A percentile compares a stretch with the other conserved stretches of the same genome.
phyloP scores from a whole-genome alignment of 164 flowering plant genomes.

The Kalanchoe fedtschenkoi region DNA sequence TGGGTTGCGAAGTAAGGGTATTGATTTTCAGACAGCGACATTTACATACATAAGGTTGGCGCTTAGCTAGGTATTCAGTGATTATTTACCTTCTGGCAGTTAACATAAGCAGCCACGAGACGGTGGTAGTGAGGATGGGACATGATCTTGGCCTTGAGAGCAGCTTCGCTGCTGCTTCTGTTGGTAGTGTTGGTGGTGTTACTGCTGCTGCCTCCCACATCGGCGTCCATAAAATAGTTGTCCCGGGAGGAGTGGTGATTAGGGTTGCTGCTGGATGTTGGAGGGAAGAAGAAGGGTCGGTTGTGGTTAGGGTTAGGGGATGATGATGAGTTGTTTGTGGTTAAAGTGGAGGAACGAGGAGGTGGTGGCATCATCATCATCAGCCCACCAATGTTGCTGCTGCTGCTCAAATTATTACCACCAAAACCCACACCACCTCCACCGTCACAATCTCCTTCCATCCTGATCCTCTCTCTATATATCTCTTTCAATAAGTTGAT shows the following conservation, averaged over 20 bases:
- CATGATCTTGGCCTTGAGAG: slow-evolving; percentile 7
- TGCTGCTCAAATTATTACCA: slow-evolving; percentile 16
- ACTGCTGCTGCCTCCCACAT: slow-evolving; percentile 7
- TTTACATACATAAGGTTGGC: not conserved
- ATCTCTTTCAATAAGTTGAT: not conserved
- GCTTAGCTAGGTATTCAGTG: not conserved
- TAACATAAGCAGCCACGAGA: slow-evolving; percentile 6
- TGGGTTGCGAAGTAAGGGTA: not conserved
- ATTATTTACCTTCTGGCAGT: slow-evolving; percentile 5
- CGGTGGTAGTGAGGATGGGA: slow-evolving; percentile 5
- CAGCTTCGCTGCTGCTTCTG: slow-evolving; percentile 10
- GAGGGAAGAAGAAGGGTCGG: slow-evolving; percentile 10
- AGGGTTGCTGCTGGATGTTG: slow-evolving; percentile 15
- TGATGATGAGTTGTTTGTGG: slow-evolving; percentile 1
- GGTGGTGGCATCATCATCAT: slow-evolving; percentile 43
- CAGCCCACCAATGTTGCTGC: slow-evolving; percentile 14
- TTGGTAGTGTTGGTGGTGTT: not conserved
- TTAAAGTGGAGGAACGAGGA: slow-evolving; percentile 13
- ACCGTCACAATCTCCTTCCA: slow-evolving; percentile 33
- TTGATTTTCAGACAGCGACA: not conserved
- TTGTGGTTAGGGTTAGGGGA: not conserved
- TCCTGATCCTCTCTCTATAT: slow-evolving; percentile 28
- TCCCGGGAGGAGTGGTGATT: slow-evolving; percentile 5
- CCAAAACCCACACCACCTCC: slow-evolving; percentile 50
- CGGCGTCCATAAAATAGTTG: slow-evolving; percentile 27